Conservation (phyloP, 768 basidiomycete species). For the Lyophyllum atratum region DNA sequence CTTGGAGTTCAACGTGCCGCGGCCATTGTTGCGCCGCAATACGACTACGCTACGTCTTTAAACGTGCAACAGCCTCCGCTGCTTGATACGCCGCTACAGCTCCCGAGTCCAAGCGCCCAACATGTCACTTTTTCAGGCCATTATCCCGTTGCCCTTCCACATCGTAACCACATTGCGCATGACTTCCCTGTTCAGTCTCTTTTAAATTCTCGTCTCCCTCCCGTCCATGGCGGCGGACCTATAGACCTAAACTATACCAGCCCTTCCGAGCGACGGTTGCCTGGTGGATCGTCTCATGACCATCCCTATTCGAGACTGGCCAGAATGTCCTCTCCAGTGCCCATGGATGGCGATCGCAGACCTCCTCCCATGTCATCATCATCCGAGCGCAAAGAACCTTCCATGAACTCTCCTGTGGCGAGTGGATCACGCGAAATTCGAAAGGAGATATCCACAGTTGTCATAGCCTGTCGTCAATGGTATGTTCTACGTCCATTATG, state of each 20-base stretch:
- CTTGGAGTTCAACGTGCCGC: slow-evolving; percentile 50
- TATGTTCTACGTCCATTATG: slow-evolving; percentile 42
- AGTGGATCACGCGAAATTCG: slow-evolving; percentile 41
- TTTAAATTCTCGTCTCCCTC: slow-evolving; percentile 42
- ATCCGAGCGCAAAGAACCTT: slow-evolving; percentile 35
- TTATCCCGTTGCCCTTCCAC: slow-evolving; percentile 36
- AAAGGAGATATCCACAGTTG: slow-evolving; percentile 64
- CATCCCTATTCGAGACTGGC: slow-evolving; percentile 37
- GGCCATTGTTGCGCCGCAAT: slow-evolving; percentile 50
- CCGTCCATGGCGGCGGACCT: slow-evolving; percentile 33
- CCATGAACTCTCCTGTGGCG: slow-evolving; percentile 27
- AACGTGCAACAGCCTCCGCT: slow-evolving; percentile 50
- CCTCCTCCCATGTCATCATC: slow-evolving; percentile 35
- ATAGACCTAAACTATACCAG: slow-evolving; percentile 40
- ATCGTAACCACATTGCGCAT: slow-evolving; percentile 49
- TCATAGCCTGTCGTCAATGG: slow-evolving; percentile 88
- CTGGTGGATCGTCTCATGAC: slow-evolving; percentile 48
- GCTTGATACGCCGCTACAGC: slow-evolving; percentile 45
- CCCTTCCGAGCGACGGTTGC: slow-evolving; percentile 45
- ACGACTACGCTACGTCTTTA: slow-evolving; percentile 48
- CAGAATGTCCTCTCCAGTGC: slow-evolving; percentile 29
- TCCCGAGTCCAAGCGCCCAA: slow-evolving; percentile 41
- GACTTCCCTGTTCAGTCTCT: slow-evolving; percentile 43
- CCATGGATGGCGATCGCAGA: slow-evolving; percentile 31
- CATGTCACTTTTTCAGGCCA: slow-evolving; percentile 44